Percentiles rank a stretch among this genome's conserved stretches.
Evolutionary conservation across 257 asterid species (phyloP).

Genomic region (Solanum corneliomulleri): DNA sequence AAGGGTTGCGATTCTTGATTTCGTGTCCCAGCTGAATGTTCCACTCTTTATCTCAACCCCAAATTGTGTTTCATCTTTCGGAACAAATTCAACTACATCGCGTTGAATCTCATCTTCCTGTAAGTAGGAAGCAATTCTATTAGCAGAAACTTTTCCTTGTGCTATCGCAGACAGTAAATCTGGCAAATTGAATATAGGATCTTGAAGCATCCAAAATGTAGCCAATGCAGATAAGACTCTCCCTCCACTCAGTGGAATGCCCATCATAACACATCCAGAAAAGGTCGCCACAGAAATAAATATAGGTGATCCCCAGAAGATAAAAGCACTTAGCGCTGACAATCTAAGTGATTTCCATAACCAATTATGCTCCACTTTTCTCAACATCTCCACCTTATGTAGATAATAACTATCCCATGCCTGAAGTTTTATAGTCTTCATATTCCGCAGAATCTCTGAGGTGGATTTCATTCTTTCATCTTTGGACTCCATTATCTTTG

Average conservation of each 20-base stretch:
- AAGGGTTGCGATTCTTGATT: constrained; percentile 32
- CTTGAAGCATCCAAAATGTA: constrained; percentile 94
- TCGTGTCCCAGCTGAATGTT: constrained; percentile 61
- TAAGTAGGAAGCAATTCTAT: constrained; percentile 68
- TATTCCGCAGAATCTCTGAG: too few relatives aligned
- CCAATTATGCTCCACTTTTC: constrained; percentile 66
- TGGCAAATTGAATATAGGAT: constrained; percentile 86
- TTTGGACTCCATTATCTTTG: too few relatives aligned
- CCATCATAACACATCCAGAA: constrained; percentile 77
- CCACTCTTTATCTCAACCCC: constrained; percentile 61
- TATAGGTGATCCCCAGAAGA: constrained; percentile 94
- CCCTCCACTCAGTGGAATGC: constrained; percentile 90
- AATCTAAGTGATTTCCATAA: constrained; percentile 69
- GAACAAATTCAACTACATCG: constrained; percentile 43
- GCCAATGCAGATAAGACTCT: constrained; percentile 82
- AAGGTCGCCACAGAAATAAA: constrained; percentile 78
- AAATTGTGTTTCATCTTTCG: constrained; percentile 23
- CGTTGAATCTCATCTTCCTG: constrained; percentile 71
- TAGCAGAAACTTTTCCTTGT: constrained; percentile 88
- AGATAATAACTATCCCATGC: constrained; percentile 3
- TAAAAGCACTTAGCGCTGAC: constrained; percentile 48
- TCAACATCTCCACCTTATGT: constrained; percentile 34
- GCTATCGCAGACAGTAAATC: constrained; percentile 79
- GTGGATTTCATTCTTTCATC: too few relatives aligned
- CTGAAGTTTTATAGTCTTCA: too few relatives aligned